Evolutionary conservation across 192 early-diverging fungal species (phyloP).

Genomic region (Coemansia sp.): DNA sequence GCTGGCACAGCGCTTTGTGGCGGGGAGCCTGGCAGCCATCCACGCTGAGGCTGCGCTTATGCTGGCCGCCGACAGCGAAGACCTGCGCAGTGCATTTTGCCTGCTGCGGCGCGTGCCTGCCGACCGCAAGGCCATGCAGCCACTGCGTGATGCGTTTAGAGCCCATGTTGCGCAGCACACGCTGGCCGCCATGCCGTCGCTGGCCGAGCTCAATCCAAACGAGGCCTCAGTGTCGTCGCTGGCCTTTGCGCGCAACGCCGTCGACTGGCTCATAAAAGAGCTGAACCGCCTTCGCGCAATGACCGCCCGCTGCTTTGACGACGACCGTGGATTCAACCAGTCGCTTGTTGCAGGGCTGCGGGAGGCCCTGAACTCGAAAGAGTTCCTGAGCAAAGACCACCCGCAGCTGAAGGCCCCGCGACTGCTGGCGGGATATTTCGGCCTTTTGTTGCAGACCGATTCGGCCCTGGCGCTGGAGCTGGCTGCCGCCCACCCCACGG

Average conservation of each 20-base stretch:
- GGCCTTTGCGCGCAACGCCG: background rate
- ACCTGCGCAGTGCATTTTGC: conserved; percentile 83
- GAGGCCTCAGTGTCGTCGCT: background rate
- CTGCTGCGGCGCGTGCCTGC: conserved; percentile 68
- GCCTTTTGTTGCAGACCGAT: background rate
- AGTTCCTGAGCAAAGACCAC: background rate
- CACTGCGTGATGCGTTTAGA: conserved; percentile 77
- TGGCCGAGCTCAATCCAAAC: conserved; percentile 58
- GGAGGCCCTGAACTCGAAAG: background rate
- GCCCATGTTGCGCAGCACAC: conserved; percentile 77
- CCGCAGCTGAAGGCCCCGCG: background rate
- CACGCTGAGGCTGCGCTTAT: conserved; percentile 84
- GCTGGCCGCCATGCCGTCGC: conserved; percentile 70
- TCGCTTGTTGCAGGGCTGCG: background rate
- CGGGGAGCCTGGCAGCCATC: conserved; percentile 71
- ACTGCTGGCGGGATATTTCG: background rate
- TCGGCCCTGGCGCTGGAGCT: background rate
- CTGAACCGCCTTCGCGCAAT: background rate
- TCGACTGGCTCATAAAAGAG: background rate
- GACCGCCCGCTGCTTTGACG: background rate
- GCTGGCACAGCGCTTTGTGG: conserved; percentile 80
- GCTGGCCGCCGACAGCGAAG: conserved; percentile 77
- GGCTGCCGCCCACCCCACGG: background rate
- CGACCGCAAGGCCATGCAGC: conserved; percentile 66
- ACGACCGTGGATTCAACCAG: background rate